A percentile compares a stretch with the other conserved stretches of the same genome.
These are phyloP conservation scores for Ananas comosus DNA, from an alignment of 176 grass and related monocot genomes.

Conservation along the genomic window DNA sequence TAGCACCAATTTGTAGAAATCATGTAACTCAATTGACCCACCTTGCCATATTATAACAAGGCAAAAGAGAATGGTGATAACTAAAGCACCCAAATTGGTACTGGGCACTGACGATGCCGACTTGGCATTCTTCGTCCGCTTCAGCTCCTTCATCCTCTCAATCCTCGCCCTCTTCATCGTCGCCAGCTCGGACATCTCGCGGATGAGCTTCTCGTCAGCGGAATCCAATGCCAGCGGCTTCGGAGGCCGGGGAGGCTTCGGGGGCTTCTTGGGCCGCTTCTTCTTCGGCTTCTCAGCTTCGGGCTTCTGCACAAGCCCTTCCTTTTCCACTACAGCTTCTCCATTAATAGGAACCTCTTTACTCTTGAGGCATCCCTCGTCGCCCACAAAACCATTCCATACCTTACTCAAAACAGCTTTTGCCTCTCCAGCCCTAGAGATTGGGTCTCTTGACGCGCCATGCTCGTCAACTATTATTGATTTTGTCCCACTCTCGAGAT, in stretches of 20 bases:
- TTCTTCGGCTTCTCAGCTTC: constrained; percentile 59
- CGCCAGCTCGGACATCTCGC: constrained; percentile 72
- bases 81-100: constrained; percentile 47
- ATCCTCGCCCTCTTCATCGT: constrained; percentile 74
- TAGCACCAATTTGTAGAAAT: not conserved
- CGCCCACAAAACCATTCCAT: constrained; percentile 13
- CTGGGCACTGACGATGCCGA: constrained; percentile 26
- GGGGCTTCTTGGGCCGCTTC: constrained; percentile 65
- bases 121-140: constrained; percentile 78
- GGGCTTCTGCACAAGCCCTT: constrained; percentile 33
- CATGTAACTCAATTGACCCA: constrained; percentile 1
- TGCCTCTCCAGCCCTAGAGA: constrained; percentile 7
- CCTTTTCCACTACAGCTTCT: constrained; percentile 32
- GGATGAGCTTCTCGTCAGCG: constrained; percentile 72
- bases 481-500: constrained; percentile 59
- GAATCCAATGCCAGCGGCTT: constrained; percentile 44
- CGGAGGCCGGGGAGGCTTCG: constrained; percentile 60
- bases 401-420: constrained; percentile 18
- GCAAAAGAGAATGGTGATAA: constrained; percentile 89
- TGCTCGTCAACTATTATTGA: constrained; percentile 20
- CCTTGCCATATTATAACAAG: constrained; percentile 96
- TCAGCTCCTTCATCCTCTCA: constrained; percentile 90
- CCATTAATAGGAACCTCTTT: constrained; percentile 25
- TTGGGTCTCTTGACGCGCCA: not conserved
- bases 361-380: constrained; percentile 23